Evolutionary conservation across 345 rosid species (phyloP), one percentile per base, ranked within the genome.

Genomic region (Dovyalis caffra): DNA sequence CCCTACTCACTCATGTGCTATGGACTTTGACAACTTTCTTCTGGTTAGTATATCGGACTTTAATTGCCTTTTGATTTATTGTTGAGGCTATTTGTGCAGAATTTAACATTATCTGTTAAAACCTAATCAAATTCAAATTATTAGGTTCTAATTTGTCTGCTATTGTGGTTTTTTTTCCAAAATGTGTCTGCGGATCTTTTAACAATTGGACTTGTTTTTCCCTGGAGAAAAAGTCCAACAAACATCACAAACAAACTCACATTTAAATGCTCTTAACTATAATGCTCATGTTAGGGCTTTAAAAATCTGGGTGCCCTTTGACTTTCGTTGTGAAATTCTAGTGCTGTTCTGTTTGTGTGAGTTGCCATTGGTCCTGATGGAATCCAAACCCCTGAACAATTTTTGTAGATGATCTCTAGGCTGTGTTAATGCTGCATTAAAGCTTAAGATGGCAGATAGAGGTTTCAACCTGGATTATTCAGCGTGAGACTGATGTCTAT

Each of bases 11-110:
- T 84, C 93, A 4, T 95, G 98, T 83, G 99, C 98, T 10, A 84
- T 95, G 97, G 92, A 90, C 65, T 95, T 90, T 66, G 99, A 93
- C 82, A 93, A 93, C 80, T 87, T 95, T 80, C 71, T 93, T 74
- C 60, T 69, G 91, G 99, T 93, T 81, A 82, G 95, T 78, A 64
- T 71, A 38, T n/a, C 3, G 58, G 12, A 29, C 3, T 38, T 38
- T 66, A 5, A 8, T 53, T 38, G 8, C 56, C 47, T 64, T 34
- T 16, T 8, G 6, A 20, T 64, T 40, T 21, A 62, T 31, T 29
- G 47, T 49, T 12, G 25, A 5, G 5, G 53, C 12, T 66, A 3
- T 25, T 68, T 23, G 16, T 68, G 6, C 11, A 4, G 18, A 47
- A 33, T 62, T 49, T n/a, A n/a, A n/a, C n/a, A n/a, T n/a, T 18